These are phyloP conservation scores for Botryotinia globosa DNA, from an alignment of 2,329 filamentous ascomycete species.

Conservation along the genomic window DNA sequence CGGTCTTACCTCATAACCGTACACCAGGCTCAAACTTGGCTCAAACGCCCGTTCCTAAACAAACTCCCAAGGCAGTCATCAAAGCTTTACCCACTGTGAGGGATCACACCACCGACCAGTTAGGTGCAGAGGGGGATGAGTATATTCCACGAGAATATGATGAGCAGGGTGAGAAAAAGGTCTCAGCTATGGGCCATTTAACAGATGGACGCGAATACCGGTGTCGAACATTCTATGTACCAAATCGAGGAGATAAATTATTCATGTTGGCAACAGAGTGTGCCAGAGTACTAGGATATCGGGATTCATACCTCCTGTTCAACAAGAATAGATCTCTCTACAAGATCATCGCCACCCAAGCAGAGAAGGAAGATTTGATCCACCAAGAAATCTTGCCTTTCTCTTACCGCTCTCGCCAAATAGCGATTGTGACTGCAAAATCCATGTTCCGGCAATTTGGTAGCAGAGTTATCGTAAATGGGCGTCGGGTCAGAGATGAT, in stretches of 20 bases:
- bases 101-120: conserved; percentile 95
- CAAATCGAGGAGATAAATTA: conserved; percentile 84
- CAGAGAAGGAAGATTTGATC: conserved; percentile 95
- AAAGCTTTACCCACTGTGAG: conserved; percentile 94
- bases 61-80: conserved; percentile 78
- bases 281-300: conserved; percentile 86
- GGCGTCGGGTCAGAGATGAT: conserved; percentile 88
- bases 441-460: conserved; percentile 99
- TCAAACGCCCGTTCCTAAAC: conserved; percentile 67
- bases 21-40: conserved; percentile 41
- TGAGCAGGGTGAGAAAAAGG: conserved; percentile 91
- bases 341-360: conserved; percentile 96
- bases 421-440: conserved; percentile 93
- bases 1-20: conserved; percentile 32
- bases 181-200: conserved; percentile 76
- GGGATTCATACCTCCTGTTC: conserved; percentile 97
- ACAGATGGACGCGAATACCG: conserved; percentile 83
- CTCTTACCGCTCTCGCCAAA: conserved; percentile 96
- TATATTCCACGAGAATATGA: conserved; percentile 93
- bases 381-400: conserved; percentile 93
- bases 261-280: conserved; percentile 99
- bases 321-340: conserved; percentile 96
- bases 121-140: conserved; percentile 85
- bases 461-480: conserved; percentile 86
- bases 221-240: conserved; percentile 90